Evolutionary conservation across 73 alveolate genomes (phyloP).

Genomic region (Durusdinium trenchii): DNA sequence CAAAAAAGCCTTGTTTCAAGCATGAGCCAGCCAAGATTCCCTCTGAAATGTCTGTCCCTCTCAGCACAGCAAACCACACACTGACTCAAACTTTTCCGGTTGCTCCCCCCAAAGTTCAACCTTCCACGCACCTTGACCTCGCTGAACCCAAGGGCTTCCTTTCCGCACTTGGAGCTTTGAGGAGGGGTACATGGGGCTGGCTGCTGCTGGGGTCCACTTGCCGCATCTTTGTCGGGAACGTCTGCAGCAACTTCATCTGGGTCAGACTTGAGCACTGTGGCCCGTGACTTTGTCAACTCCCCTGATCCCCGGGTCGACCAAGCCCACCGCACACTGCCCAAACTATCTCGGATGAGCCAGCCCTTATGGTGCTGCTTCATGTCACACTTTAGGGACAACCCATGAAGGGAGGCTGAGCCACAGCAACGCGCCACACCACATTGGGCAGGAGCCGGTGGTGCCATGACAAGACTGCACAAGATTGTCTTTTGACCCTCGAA

Average conservation of each 20-base stretch:
- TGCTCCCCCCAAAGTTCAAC: not conserved
- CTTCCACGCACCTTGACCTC: not conserved
- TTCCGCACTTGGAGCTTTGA: not conserved
- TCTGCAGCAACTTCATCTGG: not conserved
- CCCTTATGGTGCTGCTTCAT: not conserved
- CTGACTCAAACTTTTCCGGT: not conserved
- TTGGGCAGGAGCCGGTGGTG: not conserved
- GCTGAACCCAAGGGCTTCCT: conserved; percentile 4
- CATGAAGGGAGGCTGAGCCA: not conserved
- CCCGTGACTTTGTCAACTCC: not conserved
- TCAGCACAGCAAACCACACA: not conserved
- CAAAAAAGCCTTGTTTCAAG: too few species aligned
- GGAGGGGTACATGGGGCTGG: not conserved
- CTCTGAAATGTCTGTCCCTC: not conserved
- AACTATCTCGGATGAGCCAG: not conserved
- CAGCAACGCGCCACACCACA: conserved; percentile 7
- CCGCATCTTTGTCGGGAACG: not conserved
- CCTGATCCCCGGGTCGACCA: conserved; percentile 8
- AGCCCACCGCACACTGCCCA: not conserved
- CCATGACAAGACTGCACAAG: not conserved
- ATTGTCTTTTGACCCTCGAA: not conserved
- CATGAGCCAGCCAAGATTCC: not conserved
- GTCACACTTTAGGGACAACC: not conserved
- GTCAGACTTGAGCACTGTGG: not conserved
- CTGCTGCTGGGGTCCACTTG: not conserved